Evolutionary conservation across 106 monocot species (phyloP).

Genomic region (Iris macrosiphon): DNA sequence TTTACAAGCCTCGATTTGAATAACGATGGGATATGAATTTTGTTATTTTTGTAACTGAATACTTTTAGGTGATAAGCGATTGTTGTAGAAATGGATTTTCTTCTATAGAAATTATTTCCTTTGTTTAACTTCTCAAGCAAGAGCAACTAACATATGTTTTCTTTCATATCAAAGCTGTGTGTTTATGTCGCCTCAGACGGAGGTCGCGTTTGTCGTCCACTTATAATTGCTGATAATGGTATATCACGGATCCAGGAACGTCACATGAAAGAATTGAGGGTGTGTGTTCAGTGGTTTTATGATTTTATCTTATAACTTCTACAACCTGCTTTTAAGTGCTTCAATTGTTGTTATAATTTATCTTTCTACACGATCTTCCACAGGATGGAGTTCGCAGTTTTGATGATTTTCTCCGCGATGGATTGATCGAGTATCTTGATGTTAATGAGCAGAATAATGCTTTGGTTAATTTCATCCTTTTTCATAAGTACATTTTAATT

Average conservation of each 20-base stretch:
- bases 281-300: constrained; percentile 20
- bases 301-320: background rate
- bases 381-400: constrained; percentile 79
- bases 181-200: constrained; percentile 93
- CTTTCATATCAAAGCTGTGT: constrained; percentile 32
- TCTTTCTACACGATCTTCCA: background rate
- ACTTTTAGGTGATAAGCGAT: too few relatives aligned
- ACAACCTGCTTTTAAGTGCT: background rate
- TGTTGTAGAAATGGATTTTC: too few relatives aligned
- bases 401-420: constrained; percentile 78
- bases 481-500: too few relatives aligned
- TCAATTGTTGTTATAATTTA: background rate
- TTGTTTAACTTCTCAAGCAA: background rate
- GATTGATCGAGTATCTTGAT: constrained; percentile 86
- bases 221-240: constrained; percentile 92
- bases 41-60: too few relatives aligned
- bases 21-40: too few relatives aligned
- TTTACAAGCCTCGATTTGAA: too few relatives aligned
- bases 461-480: constrained; percentile 40
- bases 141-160: background rate
- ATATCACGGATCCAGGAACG: constrained; percentile 67
- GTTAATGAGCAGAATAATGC: constrained; percentile 98
- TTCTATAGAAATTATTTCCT: too few relatives aligned
- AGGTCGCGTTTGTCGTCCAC: constrained; percentile 90
- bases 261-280: constrained; percentile 82